A percentile compares a stretch with the other conserved stretches of the same genome.
phyloP scores from a whole-genome alignment of 2,329 filamentous ascomycete genomes.

The Scleromitrula shiraiana region DNA sequence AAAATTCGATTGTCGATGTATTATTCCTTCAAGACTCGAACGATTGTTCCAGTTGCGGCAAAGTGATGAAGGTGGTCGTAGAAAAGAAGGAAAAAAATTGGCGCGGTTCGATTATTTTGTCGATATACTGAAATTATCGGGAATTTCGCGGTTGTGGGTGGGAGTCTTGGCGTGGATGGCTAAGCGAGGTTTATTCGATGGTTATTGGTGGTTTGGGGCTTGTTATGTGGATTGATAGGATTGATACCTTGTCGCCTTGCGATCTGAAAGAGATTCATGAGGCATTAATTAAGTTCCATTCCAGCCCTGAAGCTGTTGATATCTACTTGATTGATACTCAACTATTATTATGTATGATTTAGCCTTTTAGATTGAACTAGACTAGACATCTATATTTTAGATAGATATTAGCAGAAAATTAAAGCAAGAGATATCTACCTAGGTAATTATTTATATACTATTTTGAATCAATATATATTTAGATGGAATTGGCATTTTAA shows the following conservation, averaged over 20 bases:
- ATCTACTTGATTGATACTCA: no score
- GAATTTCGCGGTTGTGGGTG: conserved; percentile 14
- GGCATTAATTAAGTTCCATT: not conserved
- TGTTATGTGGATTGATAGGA: not conserved
- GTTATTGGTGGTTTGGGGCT: conserved; percentile 6
- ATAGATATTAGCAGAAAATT: not conserved
- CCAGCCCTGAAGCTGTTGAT: no score
- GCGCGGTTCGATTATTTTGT: not conserved
- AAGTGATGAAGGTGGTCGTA: conserved; percentile 60
- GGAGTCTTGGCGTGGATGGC: conserved; percentile 14
- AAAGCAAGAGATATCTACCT: no score
- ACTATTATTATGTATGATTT: no score
- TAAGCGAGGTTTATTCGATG: conserved; percentile 18
- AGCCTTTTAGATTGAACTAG: no score
- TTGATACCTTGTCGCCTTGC: not conserved
- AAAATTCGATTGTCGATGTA: conserved; percentile 28
- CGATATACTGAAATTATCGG: not conserved
- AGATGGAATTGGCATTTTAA: no score
- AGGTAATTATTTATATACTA: no score
- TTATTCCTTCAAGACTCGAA: conserved; percentile 84
- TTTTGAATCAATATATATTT: no score
- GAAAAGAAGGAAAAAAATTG: not conserved
- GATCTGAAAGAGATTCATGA: not conserved
- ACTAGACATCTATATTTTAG: not conserved
- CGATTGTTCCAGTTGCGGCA: conserved; percentile 57